Evolutionary conservation across 345 rosid genomes (phyloP), one percentile per base, ranked within the genome.

Genomic region (Passiflora organensis): DNA sequence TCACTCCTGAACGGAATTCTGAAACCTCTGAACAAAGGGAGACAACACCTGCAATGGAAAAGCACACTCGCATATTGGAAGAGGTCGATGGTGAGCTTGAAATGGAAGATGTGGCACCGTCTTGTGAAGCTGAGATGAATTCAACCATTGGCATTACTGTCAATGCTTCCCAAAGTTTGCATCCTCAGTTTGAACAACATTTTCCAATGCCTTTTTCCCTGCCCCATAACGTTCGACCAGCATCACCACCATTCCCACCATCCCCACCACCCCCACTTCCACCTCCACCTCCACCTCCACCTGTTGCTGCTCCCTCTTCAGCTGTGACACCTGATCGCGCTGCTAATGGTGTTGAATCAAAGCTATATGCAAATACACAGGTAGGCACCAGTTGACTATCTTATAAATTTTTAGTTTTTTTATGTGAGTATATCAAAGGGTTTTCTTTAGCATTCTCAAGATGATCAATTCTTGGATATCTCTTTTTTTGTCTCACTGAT

Each of bases 71-170:
- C 64, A 76, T 91, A 52, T 75, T 91, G 70, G 91, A 91, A 74
- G 96, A 91, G 58, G 96, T 91, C 53, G 97, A 91, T 55, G 96
- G 91, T 43, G 97, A 91, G 70, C 96, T 91, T 61, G 97, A 91
- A 73, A 91, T 91, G 97, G 97, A 91, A 76, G 97, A 91, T 58
- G 91, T 87, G 67, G 86, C 96, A 60, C 97, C 97, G 41, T 67
- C 81, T 36, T 71, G 77, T 67, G 91, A 82, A 59, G 69, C 58
- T 62, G 89, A 79, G 56, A 73, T 65, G 72, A 74, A 59, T 70
- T 73, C 70, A 25, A 37, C 62, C 19, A 60, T 51, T 56, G 55
- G 37, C 59, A 50, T 48, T 47, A 43, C 67, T 65, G 66, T 48
- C 16, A 58, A 42, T 62, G 54, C 50, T 63, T 62, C 63, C 51